Evolutionary conservation across 768 basidiomycete species (phyloP), one percentile per base, ranked within the genome.

Genomic region (Xanthoconium purpureum): DNA sequence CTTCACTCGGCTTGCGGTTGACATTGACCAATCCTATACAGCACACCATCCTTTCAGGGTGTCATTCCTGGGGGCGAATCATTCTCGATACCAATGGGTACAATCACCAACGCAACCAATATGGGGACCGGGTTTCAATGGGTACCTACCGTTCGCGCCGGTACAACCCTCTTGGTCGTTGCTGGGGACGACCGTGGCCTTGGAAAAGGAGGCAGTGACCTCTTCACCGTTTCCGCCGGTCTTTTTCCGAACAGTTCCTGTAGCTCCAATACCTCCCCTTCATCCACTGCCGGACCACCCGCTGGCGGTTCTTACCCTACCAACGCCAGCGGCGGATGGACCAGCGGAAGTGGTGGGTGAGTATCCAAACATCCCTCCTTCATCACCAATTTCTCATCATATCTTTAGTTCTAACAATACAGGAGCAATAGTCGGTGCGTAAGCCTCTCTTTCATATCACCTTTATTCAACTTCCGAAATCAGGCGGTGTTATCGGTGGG

Each of bases 11-110:
- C 9, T 32, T 40, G 11, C 17, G 47, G 37, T 50, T 42, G n/a
- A 33, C 35, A 15, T 32, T 56, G 58, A 45, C 29, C 30, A 13
- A 3, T n/a, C 48, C 29, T 39, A 33, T 50, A 28, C 56, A 88
- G 88, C 15, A 81, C 66, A 1, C 78, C 83, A n/a, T 78, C 68
- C 35, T 88, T 89, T 67, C 74, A 82, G 28, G 88, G 88, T 4
- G 76, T 90, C 42, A 91, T 92, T 33, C 91, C 91, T 1, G 91
- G 90, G 1, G 90, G 90, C 13, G 75, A 88, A 50, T 89, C 89
- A 0, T 89, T 91, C 66, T 62, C 75, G 7, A 80, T 92, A 44
- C 86, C 87, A 2, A 57, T 78, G 59, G 76, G 77, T 13, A 32
- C 65, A 3, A 67, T 87, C 20, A 80, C 86, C 10, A 65, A 75